Base-by-base conservation (phyloP, 2,329 filamentous ascomycete genomes). In the Rhinocladiella mackenziei region DNA sequence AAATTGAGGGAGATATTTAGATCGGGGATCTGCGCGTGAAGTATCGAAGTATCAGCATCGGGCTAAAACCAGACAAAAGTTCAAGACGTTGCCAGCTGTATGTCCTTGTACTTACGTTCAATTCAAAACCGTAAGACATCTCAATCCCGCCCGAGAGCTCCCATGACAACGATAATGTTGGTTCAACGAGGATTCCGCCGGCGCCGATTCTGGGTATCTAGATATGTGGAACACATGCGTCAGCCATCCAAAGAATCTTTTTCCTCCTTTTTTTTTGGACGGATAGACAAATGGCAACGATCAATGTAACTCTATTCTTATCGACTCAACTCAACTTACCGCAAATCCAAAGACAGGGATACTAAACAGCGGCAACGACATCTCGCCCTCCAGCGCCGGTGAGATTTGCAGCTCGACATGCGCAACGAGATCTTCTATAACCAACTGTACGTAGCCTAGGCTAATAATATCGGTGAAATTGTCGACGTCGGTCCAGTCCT, bases 41-140 rank as follows among this genome's bases (percentile, higher is more conserved):
- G n/a, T n/a, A n/a, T n/a, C n/a, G n/a, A n/a, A n/a, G n/a, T n/a
- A n/a, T n/a, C n/a, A n/a, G n/a, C n/a, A n/a, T n/a, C n/a, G n/a
- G n/a, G n/a, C n/a, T n/a, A n/a, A n/a, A n/a, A n/a, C n/a, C n/a
- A n/a, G n/a, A n/a, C n/a, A n/a, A 35, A 35, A 18, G 6, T 17
- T 11, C 6, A 10, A 32, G 30, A 7, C 30, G 11, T 19, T 17
- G 32, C 17, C 11, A 11, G 6, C 7, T 26, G 23, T 11, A 7
- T 26, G 23, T 26, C 23, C 23, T 26, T 26, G 25, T 4, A 40
- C 15, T 4, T 11, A 40, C 38, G n/a, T 40, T 17, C 13, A 40
- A 13, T 30, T 40, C 38, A 22, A 40, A 40, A 2, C 38, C 38
- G 15, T 40, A 40, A 26, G 26, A 20, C 38, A 40, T 22, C 29